Evolutionary conservation across 176 grass and related monocot species (phyloP).

Genomic region (Tillandsia fasciculata): DNA sequence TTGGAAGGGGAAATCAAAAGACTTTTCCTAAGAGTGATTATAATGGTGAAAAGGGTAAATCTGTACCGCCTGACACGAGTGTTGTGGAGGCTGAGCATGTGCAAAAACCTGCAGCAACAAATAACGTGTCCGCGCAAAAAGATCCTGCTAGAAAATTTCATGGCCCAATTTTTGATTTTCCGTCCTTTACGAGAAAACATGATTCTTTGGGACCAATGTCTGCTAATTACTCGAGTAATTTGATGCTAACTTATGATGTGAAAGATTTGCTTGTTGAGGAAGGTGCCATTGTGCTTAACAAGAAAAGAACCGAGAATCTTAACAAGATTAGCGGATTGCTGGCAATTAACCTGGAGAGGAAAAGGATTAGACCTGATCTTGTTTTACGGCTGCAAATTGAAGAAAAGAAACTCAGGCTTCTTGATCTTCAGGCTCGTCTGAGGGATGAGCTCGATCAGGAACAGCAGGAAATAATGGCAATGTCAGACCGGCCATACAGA

Average conservation of each 20-base stretch:
- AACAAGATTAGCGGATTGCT: conserved; percentile 92
- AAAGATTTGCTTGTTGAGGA: conserved; percentile 90
- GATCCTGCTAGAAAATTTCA: conserved; percentile 85
- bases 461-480: conserved; percentile 97
- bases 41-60: conserved; percentile 66
- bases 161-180: conserved; percentile 92
- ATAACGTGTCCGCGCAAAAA: conserved; percentile 33
- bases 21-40: conserved; percentile 45
- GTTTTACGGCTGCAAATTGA: conserved; percentile 91
- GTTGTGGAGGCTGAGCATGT: conserved; percentile 44
- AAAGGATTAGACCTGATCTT: conserved; percentile 90
- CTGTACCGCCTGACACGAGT: conserved; percentile 48
- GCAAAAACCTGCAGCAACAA: conserved; percentile 58
- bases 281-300: conserved; percentile 61
- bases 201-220: conserved; percentile 46
- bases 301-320: conserved; percentile 74
- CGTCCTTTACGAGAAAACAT: conserved; percentile 85
- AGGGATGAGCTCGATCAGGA: conserved; percentile 95
- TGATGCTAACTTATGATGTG: conserved; percentile 77
- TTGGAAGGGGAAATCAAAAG: conserved; percentile 51
- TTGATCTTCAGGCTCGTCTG: conserved; percentile 69
- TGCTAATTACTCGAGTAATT: conserved; percentile 65
- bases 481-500: conserved; percentile 87
- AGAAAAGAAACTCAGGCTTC: conserved; percentile 92
- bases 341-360: conserved; percentile 80